Evolutionary conservation across 2,329 filamentous ascomycete species (phyloP).

Genomic region (Microdochium trichocladiopsis): DNA sequence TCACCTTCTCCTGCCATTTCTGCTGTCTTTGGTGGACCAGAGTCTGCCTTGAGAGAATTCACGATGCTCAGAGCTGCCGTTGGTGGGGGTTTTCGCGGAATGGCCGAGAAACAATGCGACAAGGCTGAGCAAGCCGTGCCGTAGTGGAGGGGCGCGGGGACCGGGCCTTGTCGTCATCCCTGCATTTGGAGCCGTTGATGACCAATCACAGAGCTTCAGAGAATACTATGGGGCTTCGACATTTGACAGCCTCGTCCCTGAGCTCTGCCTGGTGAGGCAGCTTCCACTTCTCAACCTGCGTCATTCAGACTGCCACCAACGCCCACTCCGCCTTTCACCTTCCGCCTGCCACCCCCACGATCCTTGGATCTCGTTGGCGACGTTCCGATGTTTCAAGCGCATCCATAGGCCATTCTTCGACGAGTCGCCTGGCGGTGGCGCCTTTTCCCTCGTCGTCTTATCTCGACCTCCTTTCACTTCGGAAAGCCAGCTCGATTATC

Average conservation of each 20-base stretch:
- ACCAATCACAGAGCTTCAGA: not conserved
- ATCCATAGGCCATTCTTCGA: too few species aligned
- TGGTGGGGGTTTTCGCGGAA: not conserved
- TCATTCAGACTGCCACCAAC: not conserved
- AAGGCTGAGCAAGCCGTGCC: not conserved
- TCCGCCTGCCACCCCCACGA: too few species aligned
- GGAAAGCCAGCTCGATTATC: too few species aligned
- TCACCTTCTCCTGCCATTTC: constrained; percentile 35
- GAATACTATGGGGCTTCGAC: constrained; percentile 1
- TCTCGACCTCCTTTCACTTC: too few species aligned
- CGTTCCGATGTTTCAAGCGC: too few species aligned
- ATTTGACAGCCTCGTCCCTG: too few species aligned
- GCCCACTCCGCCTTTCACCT: too few species aligned
- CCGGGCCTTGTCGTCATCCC: not conserved
- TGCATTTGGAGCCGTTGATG: not conserved
- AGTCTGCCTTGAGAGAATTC: not conserved
- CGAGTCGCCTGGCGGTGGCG: too few species aligned
- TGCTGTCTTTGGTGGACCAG: constrained; percentile 1
- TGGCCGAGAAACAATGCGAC: not conserved
- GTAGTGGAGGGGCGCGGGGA: not conserved
- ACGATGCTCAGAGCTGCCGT: not conserved
- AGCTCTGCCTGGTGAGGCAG: not conserved
- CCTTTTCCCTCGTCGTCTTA: too few species aligned
- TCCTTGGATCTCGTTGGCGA: too few species aligned
- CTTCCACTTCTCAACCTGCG: not conserved